Evolutionary conservation across 306 rosid species (phyloP).

Genomic region (Inga oerstediana): DNA sequence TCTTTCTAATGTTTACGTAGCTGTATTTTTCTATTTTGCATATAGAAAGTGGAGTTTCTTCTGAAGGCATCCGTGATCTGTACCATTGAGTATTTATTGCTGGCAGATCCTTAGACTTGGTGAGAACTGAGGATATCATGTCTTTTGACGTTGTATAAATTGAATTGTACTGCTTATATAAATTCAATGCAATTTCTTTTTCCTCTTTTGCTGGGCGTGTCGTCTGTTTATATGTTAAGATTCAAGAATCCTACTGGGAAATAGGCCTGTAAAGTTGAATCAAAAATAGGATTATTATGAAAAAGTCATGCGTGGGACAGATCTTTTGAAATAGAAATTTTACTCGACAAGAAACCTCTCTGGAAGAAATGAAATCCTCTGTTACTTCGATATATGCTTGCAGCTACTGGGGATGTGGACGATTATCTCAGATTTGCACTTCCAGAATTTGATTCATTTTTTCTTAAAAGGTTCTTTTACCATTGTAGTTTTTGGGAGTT

Average conservation of each 20-base stretch:
- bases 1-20: slow-evolving; percentile 29
- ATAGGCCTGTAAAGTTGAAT: not conserved
- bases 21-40: slow-evolving; percentile 27
- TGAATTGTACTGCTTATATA: slow-evolving; percentile 24
- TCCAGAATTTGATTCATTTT: too few species aligned
- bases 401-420: too few species aligned
- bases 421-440: too few species aligned
- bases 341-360: too few species aligned
- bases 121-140: slow-evolving; percentile 16
- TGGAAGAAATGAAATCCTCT: too few species aligned
- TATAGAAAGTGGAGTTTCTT: slow-evolving; percentile 26
- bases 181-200: slow-evolving; percentile 14
- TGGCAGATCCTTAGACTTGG: slow-evolving; percentile 14
- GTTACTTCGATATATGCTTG: too few species aligned
- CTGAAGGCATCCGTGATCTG: slow-evolving; percentile 35
- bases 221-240: not conserved
- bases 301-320: too few species aligned
- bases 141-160: slow-evolving; percentile 7
- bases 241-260: not conserved
- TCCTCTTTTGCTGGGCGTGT: not conserved
- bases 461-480: too few species aligned
- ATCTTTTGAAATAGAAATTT: too few species aligned
- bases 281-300: not conserved
- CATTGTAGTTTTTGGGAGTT: too few species aligned
- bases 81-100: slow-evolving; percentile 31